Percentiles rank a stretch among this genome's conserved stretches.
These are phyloP conservation scores for Polygonum maritimum DNA, from an alignment of 148 eudicot species.

Conservation along the genomic window DNA sequence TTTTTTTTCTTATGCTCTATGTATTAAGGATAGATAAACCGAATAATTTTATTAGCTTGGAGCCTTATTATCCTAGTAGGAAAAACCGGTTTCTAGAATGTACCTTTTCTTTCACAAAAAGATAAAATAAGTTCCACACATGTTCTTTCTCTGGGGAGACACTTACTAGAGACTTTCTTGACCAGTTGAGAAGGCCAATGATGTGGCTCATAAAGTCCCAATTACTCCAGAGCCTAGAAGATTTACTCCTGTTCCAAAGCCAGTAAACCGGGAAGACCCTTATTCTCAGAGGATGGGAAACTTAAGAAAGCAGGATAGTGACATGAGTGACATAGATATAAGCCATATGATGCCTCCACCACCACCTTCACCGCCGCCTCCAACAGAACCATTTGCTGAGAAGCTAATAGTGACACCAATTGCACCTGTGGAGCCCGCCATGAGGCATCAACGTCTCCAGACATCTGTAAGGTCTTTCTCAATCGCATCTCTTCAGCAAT, in stretches of 20 bases:
- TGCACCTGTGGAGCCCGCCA: conserved; percentile 25
- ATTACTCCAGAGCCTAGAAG: conserved; percentile 35
- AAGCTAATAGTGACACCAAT: conserved; percentile 50
- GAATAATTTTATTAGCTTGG: not conserved
- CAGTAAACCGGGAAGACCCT: conserved; percentile 30
- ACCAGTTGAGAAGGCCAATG: conserved; percentile 42
- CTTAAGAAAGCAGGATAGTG: conserved; percentile 37
- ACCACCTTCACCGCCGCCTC: conserved; percentile 47
- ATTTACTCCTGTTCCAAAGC: conserved; percentile 29
- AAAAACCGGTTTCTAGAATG: not conserved
- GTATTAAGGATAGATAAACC: too few relatives aligned
- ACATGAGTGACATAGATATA: conserved; percentile 52
- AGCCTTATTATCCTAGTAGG: not conserved
- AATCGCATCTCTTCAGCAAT: conserved; percentile 89
- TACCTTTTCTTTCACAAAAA: not conserved
- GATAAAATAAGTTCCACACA: not conserved
- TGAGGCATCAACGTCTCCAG: conserved; percentile 34
- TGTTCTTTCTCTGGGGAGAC: not conserved
- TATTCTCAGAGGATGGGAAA: conserved; percentile 31
- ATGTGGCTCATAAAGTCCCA: conserved; percentile 40
- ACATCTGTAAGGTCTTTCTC: conserved; percentile 76
- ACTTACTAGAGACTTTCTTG: conserved; percentile 12
- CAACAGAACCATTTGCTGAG: conserved; percentile 31
- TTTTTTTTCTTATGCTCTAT: not conserved
- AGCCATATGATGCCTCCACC: conserved; percentile 55